phyloP scores from a whole-genome alignment of 2,329 filamentous ascomycete species.

The Parastagonospora avenae region DNA sequence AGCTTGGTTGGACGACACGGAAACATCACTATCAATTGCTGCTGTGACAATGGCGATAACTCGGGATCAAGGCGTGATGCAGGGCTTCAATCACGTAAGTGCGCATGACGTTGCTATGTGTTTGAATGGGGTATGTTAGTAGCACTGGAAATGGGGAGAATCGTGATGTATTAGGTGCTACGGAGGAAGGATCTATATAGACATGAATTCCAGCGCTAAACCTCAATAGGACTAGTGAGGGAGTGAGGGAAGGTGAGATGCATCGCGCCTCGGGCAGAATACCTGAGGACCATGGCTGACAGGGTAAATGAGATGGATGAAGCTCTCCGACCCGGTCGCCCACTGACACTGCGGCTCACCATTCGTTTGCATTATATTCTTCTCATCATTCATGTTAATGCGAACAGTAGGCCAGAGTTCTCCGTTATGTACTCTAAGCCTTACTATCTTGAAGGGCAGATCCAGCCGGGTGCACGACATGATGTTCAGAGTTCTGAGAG shows the following conservation, averaged over 20 bases:
- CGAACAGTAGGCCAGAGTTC: background rate
- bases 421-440: slow-evolving; percentile 14
- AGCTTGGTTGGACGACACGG: slow-evolving; percentile 1
- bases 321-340: slow-evolving; percentile 13
- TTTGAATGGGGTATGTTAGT: no score
- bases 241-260: no score
- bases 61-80: background rate
- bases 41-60: slow-evolving; percentile 19
- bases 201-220: no score
- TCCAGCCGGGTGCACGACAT: background rate
- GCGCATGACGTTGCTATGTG: background rate
- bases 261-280: no score
- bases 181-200: no score
- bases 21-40: slow-evolving; percentile 5
- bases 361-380: slow-evolving; percentile 9
- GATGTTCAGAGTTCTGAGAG: background rate
- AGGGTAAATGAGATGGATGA: no score
- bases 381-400: slow-evolving; percentile 13
- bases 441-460: background rate
- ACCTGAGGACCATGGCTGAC: no score
- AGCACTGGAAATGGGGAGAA: no score
- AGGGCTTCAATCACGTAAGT: background rate
- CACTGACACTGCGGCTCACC: slow-evolving; percentile 9
- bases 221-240: no score
- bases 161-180: no score